phyloP scores from a whole-genome alignment of 2,329 filamentous ascomycete species.

The Aspergillus sclerotialis region DNA sequence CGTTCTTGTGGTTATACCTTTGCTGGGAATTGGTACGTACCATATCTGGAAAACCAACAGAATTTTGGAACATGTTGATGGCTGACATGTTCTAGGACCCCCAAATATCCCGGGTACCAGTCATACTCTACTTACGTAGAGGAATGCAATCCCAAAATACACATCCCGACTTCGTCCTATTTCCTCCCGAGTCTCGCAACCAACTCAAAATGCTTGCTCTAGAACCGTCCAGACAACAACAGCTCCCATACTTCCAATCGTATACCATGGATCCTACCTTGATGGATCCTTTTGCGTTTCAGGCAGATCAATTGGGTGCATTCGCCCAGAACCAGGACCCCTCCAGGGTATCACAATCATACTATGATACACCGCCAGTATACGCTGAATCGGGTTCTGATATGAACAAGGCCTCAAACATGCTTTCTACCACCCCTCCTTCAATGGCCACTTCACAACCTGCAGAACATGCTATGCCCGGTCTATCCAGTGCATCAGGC shows the following conservation, averaged over 20 bases:
- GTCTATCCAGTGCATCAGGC: slow-evolving; percentile 54
- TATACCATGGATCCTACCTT: slow-evolving; percentile 26
- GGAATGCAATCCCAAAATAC: slow-evolving; percentile 14
- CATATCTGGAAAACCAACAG: not conserved
- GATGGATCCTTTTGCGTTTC: slow-evolving; percentile 23
- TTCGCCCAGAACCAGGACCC: slow-evolving; percentile 17
- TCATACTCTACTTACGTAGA: slow-evolving; percentile 3
- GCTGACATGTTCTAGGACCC: too few species aligned
- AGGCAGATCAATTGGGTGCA: slow-evolving; percentile 17
- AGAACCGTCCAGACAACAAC: slow-evolving; percentile 24
- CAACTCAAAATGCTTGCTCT: slow-evolving; percentile 23
- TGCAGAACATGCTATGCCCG: slow-evolving; percentile 45
- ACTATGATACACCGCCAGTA: slow-evolving; percentile 19
- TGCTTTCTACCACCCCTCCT: slow-evolving; percentile 26
- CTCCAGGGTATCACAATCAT: slow-evolving; percentile 17
- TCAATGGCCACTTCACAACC: slow-evolving; percentile 21
- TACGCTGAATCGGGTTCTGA: slow-evolving; percentile 20
- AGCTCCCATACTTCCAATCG: slow-evolving; percentile 22
- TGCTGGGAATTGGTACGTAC: too few species aligned
- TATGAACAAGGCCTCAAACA: slow-evolving; percentile 18
- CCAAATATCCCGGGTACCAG: too few species aligned
- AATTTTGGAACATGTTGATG: slow-evolving; percentile 2
- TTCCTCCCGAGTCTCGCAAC: slow-evolving; percentile 3
- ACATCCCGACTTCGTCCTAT: slow-evolving; percentile 16
- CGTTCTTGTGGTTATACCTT: too few species aligned